Percentiles rank a stretch among this genome's conserved stretches.
phyloP scores from a whole-genome alignment of 2,329 filamentous ascomycete species.

The Fusarium duplospermum region DNA sequence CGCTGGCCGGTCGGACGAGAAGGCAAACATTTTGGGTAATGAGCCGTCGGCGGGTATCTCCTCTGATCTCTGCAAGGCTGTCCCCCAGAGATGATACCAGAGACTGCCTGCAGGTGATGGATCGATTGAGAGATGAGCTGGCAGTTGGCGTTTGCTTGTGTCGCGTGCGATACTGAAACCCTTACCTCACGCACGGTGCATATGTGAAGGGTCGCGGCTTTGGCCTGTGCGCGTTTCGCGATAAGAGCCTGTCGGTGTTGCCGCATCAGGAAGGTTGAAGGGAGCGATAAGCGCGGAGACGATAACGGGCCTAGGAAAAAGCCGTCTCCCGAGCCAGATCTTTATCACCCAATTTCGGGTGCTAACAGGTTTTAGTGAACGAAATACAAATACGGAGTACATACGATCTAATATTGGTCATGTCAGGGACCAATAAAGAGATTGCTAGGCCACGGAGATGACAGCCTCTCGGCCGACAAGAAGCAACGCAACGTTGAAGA shows the following conservation, averaged over 20 bases:
- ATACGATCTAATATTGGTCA: background rate
- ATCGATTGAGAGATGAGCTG: conserved; percentile 14
- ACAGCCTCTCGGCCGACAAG: background rate
- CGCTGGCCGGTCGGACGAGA: background rate
- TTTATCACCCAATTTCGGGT: conserved; percentile 34
- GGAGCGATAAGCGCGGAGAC: conserved; percentile 14
- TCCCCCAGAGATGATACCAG: background rate
- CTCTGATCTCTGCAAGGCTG: background rate
- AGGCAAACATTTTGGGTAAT: background rate
- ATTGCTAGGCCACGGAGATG: background rate
- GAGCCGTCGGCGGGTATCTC: background rate
- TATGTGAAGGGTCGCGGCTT: background rate
- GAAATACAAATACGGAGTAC: conserved; percentile 10
- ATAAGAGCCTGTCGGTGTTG: conserved; percentile 12
- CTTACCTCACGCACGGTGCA: conserved; percentile 17
- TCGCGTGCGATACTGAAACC: conserved; percentile 10
- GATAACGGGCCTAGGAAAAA: conserved; percentile 30
- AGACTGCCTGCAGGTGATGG: background rate
- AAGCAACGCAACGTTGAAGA: background rate
- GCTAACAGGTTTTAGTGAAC: conserved; percentile 47
- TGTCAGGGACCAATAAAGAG: background rate
- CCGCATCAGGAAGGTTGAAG: conserved; percentile 8
- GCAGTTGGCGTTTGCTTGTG: background rate
- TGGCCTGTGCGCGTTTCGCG: conserved; percentile 21
- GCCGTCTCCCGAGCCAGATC: conserved; percentile 14